Base-by-base conservation (phyloP, 73 alveolate species). In the Stentor coeruleus region DNA sequence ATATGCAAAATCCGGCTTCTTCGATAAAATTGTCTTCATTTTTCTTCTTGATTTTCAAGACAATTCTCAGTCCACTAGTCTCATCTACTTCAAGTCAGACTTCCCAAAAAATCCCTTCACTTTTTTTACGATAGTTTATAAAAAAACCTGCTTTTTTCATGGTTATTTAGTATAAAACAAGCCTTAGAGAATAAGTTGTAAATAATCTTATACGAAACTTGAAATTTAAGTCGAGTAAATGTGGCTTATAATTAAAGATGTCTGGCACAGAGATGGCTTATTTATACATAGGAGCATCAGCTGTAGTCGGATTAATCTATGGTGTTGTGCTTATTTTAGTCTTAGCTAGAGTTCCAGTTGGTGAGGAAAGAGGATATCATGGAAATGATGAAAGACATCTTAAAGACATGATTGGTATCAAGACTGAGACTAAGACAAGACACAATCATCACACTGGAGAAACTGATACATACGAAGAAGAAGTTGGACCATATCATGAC, bases 331-430 rank as follows among this genome's bases (percentile, higher is more conserved):
- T 26, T 36, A 39, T 75, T 66, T 2, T 75, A 30, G 38, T 36
- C 36, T 14, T 75, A 20, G n/a, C 59, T 15, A 75, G 58, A 75
- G 72, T 75, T 35, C 83, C 83, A 20, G 83, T 75, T 20, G 83
- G 72, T 39, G 83, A 35, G 33, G 83, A 38, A 75, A 33, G 20
- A 0, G 83, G 83, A 3, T 75, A 37, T 38, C 72, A 37, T 38
- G 20, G 66, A 20, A 75, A 75, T 38, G 72, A 75, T 38, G 36
- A 15, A n/a, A 75, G 66, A 20, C 39, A 37, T 38, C 72, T 75
- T n/a, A n/a, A 31, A 36, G 37, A 14, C 72, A 39, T 75, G 77
- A 40, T 39, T 2, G 59, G 83, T 75, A 66, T 37, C 83, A 37
- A 39, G 30, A 37, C 59, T 6, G 59, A 37, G 30, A 20, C 33